These are phyloP conservation scores for Escallonia herrerae DNA, from an alignment of 129 eudicot species.

Conservation along the genomic window DNA sequence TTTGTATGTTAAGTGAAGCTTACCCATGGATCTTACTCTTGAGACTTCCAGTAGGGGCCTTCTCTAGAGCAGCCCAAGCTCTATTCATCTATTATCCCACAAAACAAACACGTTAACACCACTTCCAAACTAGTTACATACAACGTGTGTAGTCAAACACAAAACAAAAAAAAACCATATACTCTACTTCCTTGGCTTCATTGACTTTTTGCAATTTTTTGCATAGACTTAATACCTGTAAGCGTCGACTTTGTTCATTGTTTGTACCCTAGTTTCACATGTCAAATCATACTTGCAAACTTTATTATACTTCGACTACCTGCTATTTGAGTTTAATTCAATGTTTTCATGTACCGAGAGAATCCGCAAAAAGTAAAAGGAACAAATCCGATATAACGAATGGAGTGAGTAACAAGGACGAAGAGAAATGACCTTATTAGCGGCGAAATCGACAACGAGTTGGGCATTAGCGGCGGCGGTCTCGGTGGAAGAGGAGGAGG, in stretches of 20 bases:
- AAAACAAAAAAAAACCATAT: too few relatives aligned
- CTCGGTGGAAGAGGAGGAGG: conserved; percentile 36
- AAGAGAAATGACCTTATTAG: conserved; percentile 50
- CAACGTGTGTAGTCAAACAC: too few relatives aligned
- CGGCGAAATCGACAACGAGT: conserved; percentile 67
- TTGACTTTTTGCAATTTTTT: too few relatives aligned
- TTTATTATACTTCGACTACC: too few relatives aligned
- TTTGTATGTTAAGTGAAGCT: neutral
- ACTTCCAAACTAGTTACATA: neutral
- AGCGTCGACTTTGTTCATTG: too few relatives aligned
- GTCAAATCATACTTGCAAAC: too few relatives aligned
- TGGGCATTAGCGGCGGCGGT: conserved; percentile 52
- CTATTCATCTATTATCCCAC: conserved; percentile 56
- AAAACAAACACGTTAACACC: neutral
- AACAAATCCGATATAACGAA: neutral
- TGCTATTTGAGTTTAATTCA: too few relatives aligned
- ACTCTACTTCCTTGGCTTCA: too few relatives aligned
- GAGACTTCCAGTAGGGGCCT: conserved; percentile 80
- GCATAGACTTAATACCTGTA: too few relatives aligned
- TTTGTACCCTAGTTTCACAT: too few relatives aligned
- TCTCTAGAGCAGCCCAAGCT: conserved; percentile 75
- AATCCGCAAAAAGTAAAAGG: neutral
- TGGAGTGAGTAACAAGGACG: neutral
- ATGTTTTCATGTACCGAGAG: too few relatives aligned
- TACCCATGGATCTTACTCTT: conserved; percentile 90